These are phyloP conservation scores for Colletotrichum limetticola DNA, from an alignment of 2,329 filamentous ascomycete species.

Conservation along the genomic window DNA sequence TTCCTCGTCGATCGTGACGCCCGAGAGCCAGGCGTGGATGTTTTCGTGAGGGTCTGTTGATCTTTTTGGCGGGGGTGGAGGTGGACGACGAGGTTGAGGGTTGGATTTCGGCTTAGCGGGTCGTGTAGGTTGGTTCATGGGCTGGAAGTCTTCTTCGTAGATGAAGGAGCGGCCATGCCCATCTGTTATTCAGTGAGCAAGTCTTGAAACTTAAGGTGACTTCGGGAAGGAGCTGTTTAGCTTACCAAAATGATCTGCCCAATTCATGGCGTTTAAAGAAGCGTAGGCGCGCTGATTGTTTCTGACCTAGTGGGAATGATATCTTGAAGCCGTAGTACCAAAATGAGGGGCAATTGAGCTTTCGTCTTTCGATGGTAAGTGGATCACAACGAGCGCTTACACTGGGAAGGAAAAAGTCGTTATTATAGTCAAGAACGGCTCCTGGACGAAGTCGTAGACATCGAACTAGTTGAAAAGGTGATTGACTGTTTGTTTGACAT, in stretches of 20 bases:
- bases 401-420: background rate
- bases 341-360: background rate
- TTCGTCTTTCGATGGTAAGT: background rate
- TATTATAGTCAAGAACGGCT: background rate
- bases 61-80: background rate
- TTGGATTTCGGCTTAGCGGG: background rate
- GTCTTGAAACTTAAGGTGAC: background rate
- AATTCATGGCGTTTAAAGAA: background rate
- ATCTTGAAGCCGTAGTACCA: background rate
- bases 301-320: background rate
- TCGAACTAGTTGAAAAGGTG: background rate
- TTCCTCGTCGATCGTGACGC: conserved; percentile 19
- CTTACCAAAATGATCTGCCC: conserved; percentile 20
- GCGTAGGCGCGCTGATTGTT: background rate
- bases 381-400: background rate
- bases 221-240: background rate
- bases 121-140: background rate
- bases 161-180: background rate
- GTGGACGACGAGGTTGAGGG: background rate
- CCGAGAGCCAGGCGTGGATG: conserved; percentile 24
- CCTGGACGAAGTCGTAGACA: no score
- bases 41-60: background rate
- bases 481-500: conserved; percentile 1
- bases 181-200: no score
- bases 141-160: conserved; percentile 9